Percentiles rank a stretch among this genome's conserved stretches.
Conservation (phyloP, 164 flowering plant genomes). For the Tinospora cordifolia region DNA sequence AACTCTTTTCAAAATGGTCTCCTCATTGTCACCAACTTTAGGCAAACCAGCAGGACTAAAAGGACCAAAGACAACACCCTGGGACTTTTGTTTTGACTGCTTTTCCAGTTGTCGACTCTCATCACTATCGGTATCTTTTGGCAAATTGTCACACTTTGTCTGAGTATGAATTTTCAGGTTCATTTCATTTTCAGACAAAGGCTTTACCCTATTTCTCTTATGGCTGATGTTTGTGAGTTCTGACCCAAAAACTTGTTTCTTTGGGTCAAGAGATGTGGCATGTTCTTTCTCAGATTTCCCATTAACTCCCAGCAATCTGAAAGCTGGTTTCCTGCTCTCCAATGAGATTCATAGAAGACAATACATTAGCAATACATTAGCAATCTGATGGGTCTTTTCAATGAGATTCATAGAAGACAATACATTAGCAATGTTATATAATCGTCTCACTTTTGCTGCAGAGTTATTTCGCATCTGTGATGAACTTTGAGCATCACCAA, state of each 20-base stretch:
- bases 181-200: conserved; percentile 15
- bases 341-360: conserved; percentile 88
- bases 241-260: conserved; percentile 68
- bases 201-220: conserved; percentile 40
- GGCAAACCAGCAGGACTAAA: conserved; percentile 54
- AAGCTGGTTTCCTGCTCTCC: conserved; percentile 80
- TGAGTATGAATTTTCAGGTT: conserved; percentile 15
- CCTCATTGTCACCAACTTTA: conserved; percentile 21
- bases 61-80: conserved; percentile 69
- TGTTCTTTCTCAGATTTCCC: conserved; percentile 22
- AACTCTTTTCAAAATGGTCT: conserved; percentile 18
- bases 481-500: conserved; percentile 52
- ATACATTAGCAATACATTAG: conserved; percentile 95
- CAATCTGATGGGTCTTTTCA: no score
- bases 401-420: conserved; percentile 88
- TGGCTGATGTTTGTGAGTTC: conserved; percentile 55
- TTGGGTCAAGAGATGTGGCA: conserved; percentile 22
- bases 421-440: conserved; percentile 96
- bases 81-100: conserved; percentile 25
- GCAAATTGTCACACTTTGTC: conserved; percentile 27
- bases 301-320: conserved; percentile 71
- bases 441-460: conserved; percentile 86
- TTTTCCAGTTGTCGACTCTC: conserved; percentile 16
- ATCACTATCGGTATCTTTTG: conserved; percentile 16
- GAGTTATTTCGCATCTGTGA: conserved; percentile 48